Percentiles rank a stretch among this genome's conserved stretches.
phyloP scores from a whole-genome alignment of 768 basidiomycete genomes.

The Kockovaella imperatae region DNA sequence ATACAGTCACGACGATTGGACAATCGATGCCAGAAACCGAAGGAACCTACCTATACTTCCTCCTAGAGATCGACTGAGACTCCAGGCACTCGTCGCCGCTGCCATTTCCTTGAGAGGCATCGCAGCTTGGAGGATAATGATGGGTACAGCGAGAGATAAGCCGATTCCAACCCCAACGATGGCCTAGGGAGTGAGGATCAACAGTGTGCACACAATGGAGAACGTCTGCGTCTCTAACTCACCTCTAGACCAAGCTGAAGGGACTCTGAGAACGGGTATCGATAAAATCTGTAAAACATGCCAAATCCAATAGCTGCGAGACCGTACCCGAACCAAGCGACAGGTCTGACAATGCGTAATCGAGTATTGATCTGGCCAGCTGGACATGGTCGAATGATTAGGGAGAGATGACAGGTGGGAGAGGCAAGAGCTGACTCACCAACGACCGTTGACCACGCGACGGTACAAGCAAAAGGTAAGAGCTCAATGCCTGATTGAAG shows the following conservation, averaged over 20 bases:
- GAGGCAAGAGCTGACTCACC: slow-evolving; percentile 16
- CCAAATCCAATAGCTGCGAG: slow-evolving; percentile 29
- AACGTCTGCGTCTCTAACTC: too few species aligned
- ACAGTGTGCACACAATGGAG: too few species aligned
- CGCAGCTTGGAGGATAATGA: slow-evolving; percentile 38
- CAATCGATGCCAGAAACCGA: neutral
- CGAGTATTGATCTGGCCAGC: slow-evolving; percentile 38
- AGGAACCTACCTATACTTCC: slow-evolving; percentile 32
- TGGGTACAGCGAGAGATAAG: slow-evolving; percentile 23
- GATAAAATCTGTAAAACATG: slow-evolving; percentile 26
- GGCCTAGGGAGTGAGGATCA: too few species aligned
- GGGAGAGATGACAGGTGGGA: neutral
- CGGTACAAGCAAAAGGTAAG: slow-evolving; percentile 31
- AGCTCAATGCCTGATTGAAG: slow-evolving; percentile 32
- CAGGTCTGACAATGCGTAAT: slow-evolving; percentile 35
- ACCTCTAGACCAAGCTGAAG: slow-evolving; percentile 29
- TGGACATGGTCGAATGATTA: neutral
- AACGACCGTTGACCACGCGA: slow-evolving; percentile 27
- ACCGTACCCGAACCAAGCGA: slow-evolving; percentile 38
- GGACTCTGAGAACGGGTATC: slow-evolving; percentile 14
- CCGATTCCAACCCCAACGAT: slow-evolving; percentile 36
- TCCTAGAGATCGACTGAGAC: slow-evolving; percentile 34
- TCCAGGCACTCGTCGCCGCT: slow-evolving; percentile 34
- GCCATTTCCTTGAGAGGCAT: slow-evolving; percentile 45
- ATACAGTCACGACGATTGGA: neutral